phyloP scores from a whole-genome alignment of 108 stramenopile genomes.

The Stephanodiscus minutulus region DNA sequence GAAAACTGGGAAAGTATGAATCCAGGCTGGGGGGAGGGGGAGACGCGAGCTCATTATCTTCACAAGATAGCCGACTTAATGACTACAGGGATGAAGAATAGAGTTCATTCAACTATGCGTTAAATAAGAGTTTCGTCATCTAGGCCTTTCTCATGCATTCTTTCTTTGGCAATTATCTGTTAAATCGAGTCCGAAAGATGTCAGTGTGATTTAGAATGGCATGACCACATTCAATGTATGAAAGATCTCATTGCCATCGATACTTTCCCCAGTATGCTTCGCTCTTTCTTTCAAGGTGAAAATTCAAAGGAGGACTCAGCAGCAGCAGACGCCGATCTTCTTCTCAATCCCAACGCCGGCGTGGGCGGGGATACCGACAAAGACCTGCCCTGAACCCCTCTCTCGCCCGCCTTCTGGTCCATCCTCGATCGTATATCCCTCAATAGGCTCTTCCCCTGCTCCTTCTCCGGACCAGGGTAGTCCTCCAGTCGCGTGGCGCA shows the following conservation, averaged over 20 bases:
- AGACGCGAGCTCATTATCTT: too few species aligned
- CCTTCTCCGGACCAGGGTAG: slow-evolving; percentile 94
- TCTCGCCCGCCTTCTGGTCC: slow-evolving; percentile 51
- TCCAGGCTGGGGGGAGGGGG: slow-evolving; percentile 22
- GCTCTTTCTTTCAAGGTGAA: slow-evolving; percentile 36
- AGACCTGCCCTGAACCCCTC: slow-evolving; percentile 47
- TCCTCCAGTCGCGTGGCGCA: slow-evolving; percentile 87
- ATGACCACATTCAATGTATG: slow-evolving; percentile 8
- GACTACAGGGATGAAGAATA: too few species aligned
- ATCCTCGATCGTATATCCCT: slow-evolving; percentile 83
- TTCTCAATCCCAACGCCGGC: slow-evolving; percentile 18
- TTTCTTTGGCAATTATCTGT: too few species aligned
- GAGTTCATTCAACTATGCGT: too few species aligned
- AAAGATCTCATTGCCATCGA: background rate
- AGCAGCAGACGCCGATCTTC: slow-evolving; percentile 26
- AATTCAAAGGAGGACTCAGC: slow-evolving; percentile 52
- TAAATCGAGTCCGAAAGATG: background rate
- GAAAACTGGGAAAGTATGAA: slow-evolving; percentile 23
- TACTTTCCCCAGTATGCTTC: too few species aligned
- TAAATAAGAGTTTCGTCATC: too few species aligned
- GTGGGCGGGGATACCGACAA: slow-evolving; percentile 18
- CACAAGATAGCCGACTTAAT: too few species aligned
- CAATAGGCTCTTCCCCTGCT: slow-evolving; percentile 90
- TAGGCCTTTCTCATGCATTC: too few species aligned
- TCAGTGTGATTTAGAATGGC: slow-evolving; percentile 6